Conservation (phyloP, 1,139 yeast species). For the Nakaseomyces glabratus region DNA sequence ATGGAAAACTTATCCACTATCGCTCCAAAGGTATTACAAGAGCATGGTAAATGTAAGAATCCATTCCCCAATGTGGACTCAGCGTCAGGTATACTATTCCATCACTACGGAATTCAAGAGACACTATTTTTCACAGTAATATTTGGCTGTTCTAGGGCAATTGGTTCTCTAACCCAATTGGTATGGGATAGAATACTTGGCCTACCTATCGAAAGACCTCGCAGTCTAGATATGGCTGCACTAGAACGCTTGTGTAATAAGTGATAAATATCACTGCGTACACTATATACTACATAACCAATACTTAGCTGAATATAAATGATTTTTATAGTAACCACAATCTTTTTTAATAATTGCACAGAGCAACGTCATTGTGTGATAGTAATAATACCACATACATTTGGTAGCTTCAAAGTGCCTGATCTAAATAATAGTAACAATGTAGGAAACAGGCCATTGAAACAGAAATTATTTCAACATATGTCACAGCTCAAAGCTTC, state of each 20-base stretch:
- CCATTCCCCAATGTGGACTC: constrained; percentile 61
- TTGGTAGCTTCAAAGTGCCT: too few species aligned
- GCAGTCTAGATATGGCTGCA: constrained; percentile 31
- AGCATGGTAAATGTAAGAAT: constrained; percentile 56
- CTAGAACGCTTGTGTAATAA: constrained; percentile 6
- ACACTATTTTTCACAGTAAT: constrained; percentile 49
- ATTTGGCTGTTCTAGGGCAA: constrained; percentile 51
- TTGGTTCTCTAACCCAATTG: constrained; percentile 50
- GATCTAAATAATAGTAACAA: too few species aligned
- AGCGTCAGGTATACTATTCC: constrained; percentile 47
- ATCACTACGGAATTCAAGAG: constrained; percentile 51
- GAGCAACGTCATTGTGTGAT: too few species aligned
- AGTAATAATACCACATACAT: too few species aligned
- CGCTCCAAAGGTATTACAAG: constrained; percentile 46
- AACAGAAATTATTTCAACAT: too few species aligned
- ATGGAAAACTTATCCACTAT: constrained; percentile 35
- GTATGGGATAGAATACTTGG: constrained; percentile 54
- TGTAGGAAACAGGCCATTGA: too few species aligned
- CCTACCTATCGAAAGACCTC: constrained; percentile 56
- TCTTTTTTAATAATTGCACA: too few species aligned
- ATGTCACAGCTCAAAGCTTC: too few species aligned
- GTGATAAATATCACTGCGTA: too few species aligned
- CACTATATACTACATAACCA: too few species aligned
- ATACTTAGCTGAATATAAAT: too few species aligned
- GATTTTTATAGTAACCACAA: too few species aligned